Base-by-base conservation (phyloP, 148 eudicot genomes). In the Fagopyrum esculentum region DNA sequence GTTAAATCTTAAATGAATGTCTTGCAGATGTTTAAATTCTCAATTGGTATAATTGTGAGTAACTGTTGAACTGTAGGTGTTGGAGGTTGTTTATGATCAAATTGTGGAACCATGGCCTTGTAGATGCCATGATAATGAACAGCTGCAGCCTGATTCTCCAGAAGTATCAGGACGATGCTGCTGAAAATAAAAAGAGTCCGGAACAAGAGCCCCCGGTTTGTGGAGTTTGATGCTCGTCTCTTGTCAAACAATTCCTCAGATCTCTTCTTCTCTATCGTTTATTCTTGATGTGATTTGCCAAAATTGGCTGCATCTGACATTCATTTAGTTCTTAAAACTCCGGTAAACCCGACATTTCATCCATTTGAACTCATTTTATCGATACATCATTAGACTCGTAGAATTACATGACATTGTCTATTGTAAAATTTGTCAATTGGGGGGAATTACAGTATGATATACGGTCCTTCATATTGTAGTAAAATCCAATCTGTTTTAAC, bases 21-120 rank as follows among this genome's bases (percentile, higher is more conserved):
- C 3, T 69, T 69, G 49, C n/a, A 69, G 22, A 35, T 35, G 40
- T 46, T 69, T 29, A 13, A 44, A 19, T 45, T 71, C 30, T 49
- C 30, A 45, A 3, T 17, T 46, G 74, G 45, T 71, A 35, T 17
- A 10, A 45, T 47, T 3, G 40, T 35, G 30, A 45, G 9, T 71
- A 19, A 6, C 19, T 17, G 74, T 26, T 52, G 40, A 1, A 26
- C 72, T 68, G 78, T 86, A 93, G 98, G 97, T 93, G 97, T 73
- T 93, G 98, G 94, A 88, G 86, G 80, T 66, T 93, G 60, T 88
- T 91, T 60, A 88, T 87, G 92, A 73, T 91, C 72, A 93, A 93
- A 74, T 81, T 93, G 9, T 93, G 98, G 98, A 93, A 93, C 57
- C 98, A 91, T 69, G 98, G 97, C 22, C 88, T 93, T 55, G 81